Percentiles rank a stretch among this genome's conserved stretches.
Conservation (phyloP, 208 protist genomes). For the Kentomonas sorsogonicus region DNA sequence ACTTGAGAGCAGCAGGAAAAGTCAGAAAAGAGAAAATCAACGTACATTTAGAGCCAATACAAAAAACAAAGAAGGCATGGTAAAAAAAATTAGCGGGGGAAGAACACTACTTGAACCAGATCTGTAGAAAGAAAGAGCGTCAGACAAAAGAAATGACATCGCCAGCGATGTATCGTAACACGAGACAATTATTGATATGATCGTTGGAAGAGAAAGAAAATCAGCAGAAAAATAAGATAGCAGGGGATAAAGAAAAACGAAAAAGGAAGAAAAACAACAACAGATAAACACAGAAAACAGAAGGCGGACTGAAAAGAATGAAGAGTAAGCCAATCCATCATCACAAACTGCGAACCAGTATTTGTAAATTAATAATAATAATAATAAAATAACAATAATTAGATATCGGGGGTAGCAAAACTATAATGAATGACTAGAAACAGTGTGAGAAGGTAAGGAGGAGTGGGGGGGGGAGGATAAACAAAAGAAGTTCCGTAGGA, state of each 20-base stretch:
- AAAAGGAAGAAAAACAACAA: constrained; percentile 12
- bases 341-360: neutral
- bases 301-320: constrained; percentile 1
- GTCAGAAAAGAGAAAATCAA: no score
- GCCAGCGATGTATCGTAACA: no score
- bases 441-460: neutral
- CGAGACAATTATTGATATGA: constrained; percentile 10
- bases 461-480: no score
- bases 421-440: neutral
- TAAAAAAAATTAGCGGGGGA: neutral
- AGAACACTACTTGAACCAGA: no score
- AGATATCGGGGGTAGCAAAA: neutral
- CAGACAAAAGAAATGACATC: no score
- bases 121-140: no score
- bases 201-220: constrained; percentile 4
- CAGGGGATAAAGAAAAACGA: neutral
- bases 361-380: neutral
- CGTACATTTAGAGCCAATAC: neutral
- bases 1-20: no score
- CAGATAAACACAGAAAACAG: constrained; percentile 11
- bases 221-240: neutral
- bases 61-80: neutral
- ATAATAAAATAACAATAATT: neutral
- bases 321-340: neutral
- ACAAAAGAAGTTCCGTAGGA: no score